Conservation (phyloP, 139 green algal genomes). For the Chlorella vulgaris region DNA sequence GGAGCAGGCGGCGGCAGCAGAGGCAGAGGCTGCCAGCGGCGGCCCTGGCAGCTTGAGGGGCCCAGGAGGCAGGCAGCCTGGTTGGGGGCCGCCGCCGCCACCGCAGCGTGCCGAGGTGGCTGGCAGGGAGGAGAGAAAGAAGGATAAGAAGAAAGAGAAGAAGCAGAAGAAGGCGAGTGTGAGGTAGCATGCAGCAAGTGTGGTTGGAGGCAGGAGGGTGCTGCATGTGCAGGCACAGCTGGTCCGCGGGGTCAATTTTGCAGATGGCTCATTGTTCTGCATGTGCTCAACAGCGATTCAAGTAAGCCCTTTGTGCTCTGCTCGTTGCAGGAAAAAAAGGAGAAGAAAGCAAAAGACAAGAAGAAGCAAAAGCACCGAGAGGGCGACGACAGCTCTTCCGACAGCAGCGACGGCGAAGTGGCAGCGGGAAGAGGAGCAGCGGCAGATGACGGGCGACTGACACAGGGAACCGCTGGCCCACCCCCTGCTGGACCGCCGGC, state of each 20-base stretch:
- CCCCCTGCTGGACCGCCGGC: too few species aligned
- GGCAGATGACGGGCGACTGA: too few species aligned
- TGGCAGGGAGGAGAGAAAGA: slow-evolving; percentile 6
- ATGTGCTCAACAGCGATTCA: too few species aligned
- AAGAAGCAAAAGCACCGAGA: neutral
- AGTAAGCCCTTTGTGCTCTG: too few species aligned
- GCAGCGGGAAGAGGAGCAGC: slow-evolving; percentile 19
- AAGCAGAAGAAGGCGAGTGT: slow-evolving; percentile 47
- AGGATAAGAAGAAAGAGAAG: slow-evolving; percentile 53
- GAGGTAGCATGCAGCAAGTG: neutral
- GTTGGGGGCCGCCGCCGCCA: slow-evolving; percentile 9
- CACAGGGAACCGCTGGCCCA: too few species aligned
- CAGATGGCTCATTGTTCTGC: too few species aligned
- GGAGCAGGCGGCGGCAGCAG: slow-evolving; percentile 3
- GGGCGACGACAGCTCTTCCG: neutral
- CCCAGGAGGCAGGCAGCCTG: too few species aligned
- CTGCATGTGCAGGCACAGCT: neutral
- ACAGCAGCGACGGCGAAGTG: slow-evolving; percentile 9
- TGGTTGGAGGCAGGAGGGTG: neutral
- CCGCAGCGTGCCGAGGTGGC: neutral
- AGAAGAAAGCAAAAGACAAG: slow-evolving; percentile 49
- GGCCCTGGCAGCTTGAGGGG: neutral
- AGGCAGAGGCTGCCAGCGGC: neutral
- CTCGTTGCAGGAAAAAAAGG: too few species aligned
- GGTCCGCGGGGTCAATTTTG: neutral